These are phyloP conservation scores for Cercospora beticola DNA, from an alignment of 2,329 filamentous ascomycete genomes.

Conservation along the genomic window DNA sequence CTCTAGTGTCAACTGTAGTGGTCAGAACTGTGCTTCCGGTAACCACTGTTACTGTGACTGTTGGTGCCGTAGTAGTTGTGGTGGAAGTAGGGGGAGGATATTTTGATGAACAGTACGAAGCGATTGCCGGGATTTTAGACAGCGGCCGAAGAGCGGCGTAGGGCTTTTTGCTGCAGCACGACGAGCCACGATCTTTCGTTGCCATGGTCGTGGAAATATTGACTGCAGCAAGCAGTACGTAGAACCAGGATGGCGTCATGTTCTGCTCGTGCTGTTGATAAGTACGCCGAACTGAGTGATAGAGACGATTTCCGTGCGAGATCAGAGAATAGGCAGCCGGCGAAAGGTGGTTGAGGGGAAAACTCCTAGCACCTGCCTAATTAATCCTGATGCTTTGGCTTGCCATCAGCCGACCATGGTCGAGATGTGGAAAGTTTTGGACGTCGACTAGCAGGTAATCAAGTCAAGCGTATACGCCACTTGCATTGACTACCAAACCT, in stretches of 20 bases:
- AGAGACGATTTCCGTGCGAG: not conserved
- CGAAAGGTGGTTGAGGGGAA: not conserved
- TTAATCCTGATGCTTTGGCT: not conserved
- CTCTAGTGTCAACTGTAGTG: not conserved
- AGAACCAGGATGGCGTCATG: not conserved
- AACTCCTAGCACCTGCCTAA: not conserved
- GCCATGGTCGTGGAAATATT: not conserved
- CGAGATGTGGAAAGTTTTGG: not conserved
- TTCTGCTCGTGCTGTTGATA: not conserved
- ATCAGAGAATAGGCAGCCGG: not conserved
- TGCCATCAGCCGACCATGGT: not conserved
- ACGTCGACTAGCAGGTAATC: not conserved
- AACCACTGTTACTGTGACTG: not conserved
- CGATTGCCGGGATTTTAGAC: not conserved
- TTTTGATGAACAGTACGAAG: not conserved
- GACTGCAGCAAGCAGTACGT: not conserved
- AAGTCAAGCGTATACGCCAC: not conserved
- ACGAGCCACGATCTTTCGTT: not conserved
- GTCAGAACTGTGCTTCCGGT: not conserved
- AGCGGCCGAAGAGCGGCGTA: not conserved
- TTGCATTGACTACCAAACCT: not conserved
- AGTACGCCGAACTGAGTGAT: not conserved
- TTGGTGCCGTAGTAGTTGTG: not conserved
- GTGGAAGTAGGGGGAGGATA: not conserved
- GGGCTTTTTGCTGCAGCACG: not conserved